Base-by-base conservation (phyloP, 2,329 filamentous ascomycete species). In the Endothia cerciana region DNA sequence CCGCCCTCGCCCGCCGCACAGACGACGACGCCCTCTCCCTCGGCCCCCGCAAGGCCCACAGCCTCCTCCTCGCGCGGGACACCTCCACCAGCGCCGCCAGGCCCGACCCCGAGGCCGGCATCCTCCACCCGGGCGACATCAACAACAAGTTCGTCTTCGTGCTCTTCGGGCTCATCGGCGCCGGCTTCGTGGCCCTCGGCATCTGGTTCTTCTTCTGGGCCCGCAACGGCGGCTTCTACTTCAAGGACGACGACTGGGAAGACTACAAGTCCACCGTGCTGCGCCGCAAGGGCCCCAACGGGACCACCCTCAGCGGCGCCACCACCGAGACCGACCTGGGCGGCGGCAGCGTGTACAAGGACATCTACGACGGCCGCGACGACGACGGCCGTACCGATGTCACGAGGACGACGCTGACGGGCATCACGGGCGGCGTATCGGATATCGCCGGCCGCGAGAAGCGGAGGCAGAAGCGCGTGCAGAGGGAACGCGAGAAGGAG, bases 141-240 rank as follows among this genome's bases (percentile, higher is more conserved):
- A 87, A 85, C 78, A 89, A 90, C 74, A 85, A 83, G 25, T 91
- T 88, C 66, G 88, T 97, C 72, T 91, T 98, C 74, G 89, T 90
- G 0, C 82, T 98, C 0, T 97, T 98, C 75, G 94, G 91, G 13
- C 77, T 97, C 22, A 87, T 98, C 62, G 93, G 92, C 41, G 88
- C 89, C 0, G 87, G 81, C 40, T 91, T 98, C 74, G 91, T 95
- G 30, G 66, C 91, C 3, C 86, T 83, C 0, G 87, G 85, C 30
- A 93, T 98, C 74, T 99, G 95, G 94, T 97, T 99, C 85, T 98
- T 99, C 85, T 97, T 97, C 85, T 96, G 92, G 91, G 94, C 94
- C 65, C 94, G 91, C 80, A 97, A 98, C 72, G 95, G 95, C 68
- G 95, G 95, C 17, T 97, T 98, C 81, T 82, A 91, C 69, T 98